Percentiles rank a stretch among this genome's conserved stretches.
These are phyloP conservation scores for Penicillium cataractarum DNA, from an alignment of 495 filamentous ascomycete genomes.

Conservation along the genomic window DNA sequence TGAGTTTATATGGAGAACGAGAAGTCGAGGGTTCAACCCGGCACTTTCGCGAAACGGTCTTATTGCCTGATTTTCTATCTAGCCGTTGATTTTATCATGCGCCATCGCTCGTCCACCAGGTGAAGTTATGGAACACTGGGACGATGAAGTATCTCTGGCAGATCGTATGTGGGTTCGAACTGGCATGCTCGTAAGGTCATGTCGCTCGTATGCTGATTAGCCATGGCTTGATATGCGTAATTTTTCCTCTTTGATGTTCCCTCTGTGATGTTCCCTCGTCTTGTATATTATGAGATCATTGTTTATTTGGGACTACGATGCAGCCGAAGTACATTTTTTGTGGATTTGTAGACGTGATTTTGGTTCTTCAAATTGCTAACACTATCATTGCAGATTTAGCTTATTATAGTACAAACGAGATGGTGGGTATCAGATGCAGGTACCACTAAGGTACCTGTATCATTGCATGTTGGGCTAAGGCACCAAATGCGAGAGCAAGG, in stretches of 20 bases:
- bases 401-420: neutral
- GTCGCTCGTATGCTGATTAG: neutral
- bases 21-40: neutral
- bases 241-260: no score
- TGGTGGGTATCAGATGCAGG: neutral
- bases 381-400: neutral
- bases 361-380: neutral
- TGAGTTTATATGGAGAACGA: neutral
- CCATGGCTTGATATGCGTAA: neutral
- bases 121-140: no score
- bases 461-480: neutral
- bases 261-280: no score
- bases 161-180: no score
- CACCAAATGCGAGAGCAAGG: neutral
- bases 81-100: no score
- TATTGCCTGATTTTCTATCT: no score
- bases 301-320: no score
- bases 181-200: no score
- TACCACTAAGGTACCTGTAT: neutral
- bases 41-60: neutral
- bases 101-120: no score
- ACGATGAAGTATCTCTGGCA: no score
- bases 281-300: neutral
- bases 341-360: neutral
- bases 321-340: neutral